Percentiles rank a stretch among this genome's conserved stretches.
These are phyloP conservation scores for Monosporascus cannonballus DNA, from an alignment of 2,329 filamentous ascomycete genomes.

Conservation along the genomic window DNA sequence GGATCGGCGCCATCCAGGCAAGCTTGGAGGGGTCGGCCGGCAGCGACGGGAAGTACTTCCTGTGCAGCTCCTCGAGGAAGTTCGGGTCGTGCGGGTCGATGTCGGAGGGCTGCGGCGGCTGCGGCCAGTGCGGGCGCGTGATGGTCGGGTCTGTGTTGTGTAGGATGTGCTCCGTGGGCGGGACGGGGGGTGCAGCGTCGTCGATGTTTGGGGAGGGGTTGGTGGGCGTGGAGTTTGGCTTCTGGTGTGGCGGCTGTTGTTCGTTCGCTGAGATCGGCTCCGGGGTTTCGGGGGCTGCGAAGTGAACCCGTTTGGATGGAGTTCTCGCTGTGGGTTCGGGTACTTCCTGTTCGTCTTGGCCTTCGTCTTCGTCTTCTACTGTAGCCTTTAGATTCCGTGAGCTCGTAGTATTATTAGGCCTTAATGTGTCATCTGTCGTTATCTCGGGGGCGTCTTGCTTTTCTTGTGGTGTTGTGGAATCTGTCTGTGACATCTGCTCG, in stretches of 20 bases:
- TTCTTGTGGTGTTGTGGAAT: conserved; percentile 1
- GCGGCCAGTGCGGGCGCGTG: conserved; percentile 53
- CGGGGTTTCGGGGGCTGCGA: conserved; percentile 1
- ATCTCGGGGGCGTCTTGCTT: conserved; percentile 12
- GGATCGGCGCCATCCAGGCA: conserved; percentile 80
- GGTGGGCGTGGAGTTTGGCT: conserved; percentile 5
- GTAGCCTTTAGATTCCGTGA: conserved; percentile 6
- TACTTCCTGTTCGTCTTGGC: conserved; percentile 6
- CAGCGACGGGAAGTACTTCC: conserved; percentile 89
- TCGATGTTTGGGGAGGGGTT: conserved; percentile 21
- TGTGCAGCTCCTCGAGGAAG: conserved; percentile 78
- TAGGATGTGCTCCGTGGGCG: conserved; percentile 12
- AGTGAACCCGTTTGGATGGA: not conserved
- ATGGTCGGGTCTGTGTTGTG: conserved; percentile 9
- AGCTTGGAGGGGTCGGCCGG: conserved; percentile 79
- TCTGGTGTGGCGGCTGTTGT: not conserved
- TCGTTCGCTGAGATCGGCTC: not conserved
- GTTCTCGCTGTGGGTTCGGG: conserved; percentile 1
- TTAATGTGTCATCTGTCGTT: conserved; percentile 17
- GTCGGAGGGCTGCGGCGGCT: conserved; percentile 51
- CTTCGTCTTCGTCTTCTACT: conserved; percentile 13
- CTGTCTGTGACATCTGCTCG: conserved; percentile 6
- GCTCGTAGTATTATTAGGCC: conserved; percentile 1
- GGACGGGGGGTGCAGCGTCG: conserved; percentile 16
- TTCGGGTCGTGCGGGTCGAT: conserved; percentile 78